Base-by-base conservation (phyloP, 192 early-diverging fungal genomes). In the Umbelopsis isabellina region DNA sequence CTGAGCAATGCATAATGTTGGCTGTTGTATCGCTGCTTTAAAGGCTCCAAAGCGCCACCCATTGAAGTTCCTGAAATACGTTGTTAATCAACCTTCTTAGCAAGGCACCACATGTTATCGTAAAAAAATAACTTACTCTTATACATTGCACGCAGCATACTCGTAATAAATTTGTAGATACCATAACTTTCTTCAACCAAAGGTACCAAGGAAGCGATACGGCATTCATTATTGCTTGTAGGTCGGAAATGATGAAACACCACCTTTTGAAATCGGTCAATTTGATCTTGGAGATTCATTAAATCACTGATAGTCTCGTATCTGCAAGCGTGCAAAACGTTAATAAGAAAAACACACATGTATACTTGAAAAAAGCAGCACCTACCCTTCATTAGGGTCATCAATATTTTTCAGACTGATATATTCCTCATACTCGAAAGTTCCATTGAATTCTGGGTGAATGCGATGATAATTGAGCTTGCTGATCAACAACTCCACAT, bases 381-480 rank as follows among this genome's bases (percentile, higher is more conserved):
- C 73, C 47, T 82, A 93, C 84, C 97, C 97, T 87, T 97, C 97
- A 79, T 99, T 97, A 25, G 97, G 97, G 81, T 99, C 97, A 70
- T 97, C 93, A 53, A 96, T 92, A 61, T 93, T 92, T 77, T 92
- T 94, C 68, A 99, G 78, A 47, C 92, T 92, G 46, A 96, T 89
- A 71, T 97, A 99, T 75, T 99, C 97, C 69, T 98, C 92, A 80
- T 99, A 99, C 73, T 98, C 95, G 85, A 99, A 99, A 66, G 84
- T 92, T 22, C 94, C 97, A 65, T 89, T 92, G 75, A 98, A 99
- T 68, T 95, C 93, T 12, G 94, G 94, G 75, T 97, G 94, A 46
- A 88, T 82, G 37, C 89, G 79, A 76, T 99, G 97, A 78, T 92
- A 99, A 66, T 96, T 90, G 61, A 99, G 87, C 82, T 99, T 99